Conservation (phyloP, 345 rosid genomes). For the Brassica rapa region DNA sequence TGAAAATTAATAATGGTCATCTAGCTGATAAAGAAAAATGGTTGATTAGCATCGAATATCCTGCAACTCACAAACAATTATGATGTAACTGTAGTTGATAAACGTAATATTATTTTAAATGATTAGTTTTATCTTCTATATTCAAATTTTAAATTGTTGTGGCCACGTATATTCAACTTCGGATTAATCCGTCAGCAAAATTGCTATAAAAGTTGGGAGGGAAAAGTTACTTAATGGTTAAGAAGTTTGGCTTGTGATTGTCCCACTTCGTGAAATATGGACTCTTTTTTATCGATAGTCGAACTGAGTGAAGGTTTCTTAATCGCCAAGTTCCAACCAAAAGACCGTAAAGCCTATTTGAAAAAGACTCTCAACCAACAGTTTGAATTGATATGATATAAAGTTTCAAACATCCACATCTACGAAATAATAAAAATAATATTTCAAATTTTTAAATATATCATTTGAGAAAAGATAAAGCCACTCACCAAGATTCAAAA, state of each 20-base stretch:
- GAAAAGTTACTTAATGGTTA: constrained; percentile 38
- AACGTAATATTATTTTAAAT: not conserved
- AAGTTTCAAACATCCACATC: constrained; percentile 29
- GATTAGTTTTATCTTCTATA: constrained; percentile 2
- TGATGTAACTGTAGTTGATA: not conserved
- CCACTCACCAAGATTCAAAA: constrained; percentile 33
- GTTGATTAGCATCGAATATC: not conserved
- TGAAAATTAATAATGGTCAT: not conserved
- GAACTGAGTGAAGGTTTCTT: constrained; percentile 32
- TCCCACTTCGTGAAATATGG: constrained; percentile 24
- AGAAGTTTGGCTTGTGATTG: constrained; percentile 28
- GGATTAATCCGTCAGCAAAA: not conserved
- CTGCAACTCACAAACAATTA: constrained; percentile 1
- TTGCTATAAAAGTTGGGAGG: constrained; percentile 1
- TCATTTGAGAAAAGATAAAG: constrained; percentile 14
- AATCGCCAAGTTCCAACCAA: constrained; percentile 41
- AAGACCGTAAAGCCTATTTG: constrained; percentile 20
- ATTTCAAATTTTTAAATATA: not conserved
- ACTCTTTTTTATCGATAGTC: constrained; percentile 17
- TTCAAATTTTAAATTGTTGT: not conserved
- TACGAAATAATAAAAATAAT: not conserved
- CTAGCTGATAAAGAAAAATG: not conserved
- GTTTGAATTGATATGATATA: constrained; percentile 26
- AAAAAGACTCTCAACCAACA: constrained; percentile 21
- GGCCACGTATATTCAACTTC: not conserved